Evolutionary conservation across 306 rosid species (phyloP), one percentile per base, ranked within the genome.

Genomic region (Castanea mollissima): DNA sequence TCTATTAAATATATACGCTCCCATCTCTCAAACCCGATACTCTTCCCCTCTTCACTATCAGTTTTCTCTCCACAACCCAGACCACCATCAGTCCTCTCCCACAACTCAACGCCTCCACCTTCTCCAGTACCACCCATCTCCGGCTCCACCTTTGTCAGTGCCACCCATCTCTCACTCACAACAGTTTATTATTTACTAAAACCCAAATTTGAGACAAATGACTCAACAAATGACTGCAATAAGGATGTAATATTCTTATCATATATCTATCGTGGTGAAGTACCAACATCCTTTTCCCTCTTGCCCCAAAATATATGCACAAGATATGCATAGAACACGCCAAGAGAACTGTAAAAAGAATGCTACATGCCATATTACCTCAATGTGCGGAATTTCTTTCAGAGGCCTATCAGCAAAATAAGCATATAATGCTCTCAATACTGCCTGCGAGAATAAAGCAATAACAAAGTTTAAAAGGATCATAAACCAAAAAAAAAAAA

Each of bases 381-480:
- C 99, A 52, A 96, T 93, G 73, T 96, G 94, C 8, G 99, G 99
- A 88, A 96, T 81, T 86, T 96, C 99, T 80, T 90, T 87, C 88
- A 96, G 78, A 79, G 99, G 99, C 74, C 97, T 89, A 78, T 96
- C 99, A 23, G 98, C 98, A 90, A 95, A 95, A 85, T 95, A 95
- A 52, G 99, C 97, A 83, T 96, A 96, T 1, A 96, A 82, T 12
- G 99, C 98, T 88, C 99, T 91, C 89, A 96, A 86, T 75, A 96
- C 99, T 72, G 99, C 99, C 99, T 96, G 89, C 74, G 83, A 85
- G 31, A 73, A 19, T 70, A 79, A 67, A 71, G 13, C 8, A 76
- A 71, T 35, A 29, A 55, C 54, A 55, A 77, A 79, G 75, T 56
- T 74, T 52, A 25, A 25, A 46, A 23, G 41, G 16, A 75, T 78